Evolutionary conservation across 1,284 basidiomycete genomes (phyloP), one percentile per base, ranked within the genome.

Genomic region (Leucoagaricus sp.): DNA sequence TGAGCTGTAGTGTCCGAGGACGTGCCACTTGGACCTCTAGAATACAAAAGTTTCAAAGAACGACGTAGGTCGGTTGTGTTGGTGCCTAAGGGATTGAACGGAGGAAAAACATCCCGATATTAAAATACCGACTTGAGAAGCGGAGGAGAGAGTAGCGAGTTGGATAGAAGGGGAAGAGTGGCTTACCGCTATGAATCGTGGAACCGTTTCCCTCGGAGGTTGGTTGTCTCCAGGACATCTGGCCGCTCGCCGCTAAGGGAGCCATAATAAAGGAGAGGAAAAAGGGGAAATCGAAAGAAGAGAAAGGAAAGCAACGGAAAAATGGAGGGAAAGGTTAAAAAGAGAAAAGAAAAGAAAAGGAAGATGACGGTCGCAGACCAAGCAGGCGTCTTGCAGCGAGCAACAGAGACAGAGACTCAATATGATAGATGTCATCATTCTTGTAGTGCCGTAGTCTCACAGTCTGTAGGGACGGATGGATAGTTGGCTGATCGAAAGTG

Each of bases 171-270:
- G 19, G 40, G 41, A 44, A 23, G 13, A 19, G 29, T 23, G 17
- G 23, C 50, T 45, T 23, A 52, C 50, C 9, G 28, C 34, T 15
- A 23, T 36, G 15, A 17, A 38, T 38, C 17, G 31, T 29, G 12
- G 44, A 17, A 17, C 19, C 47, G 9, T 48, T 55, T 33, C 33
- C 41, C 28, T 56, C 42, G 33, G 38, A 8, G 15, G 21, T 55
- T 59, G 49, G 55, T 56, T 61, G 66, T 63, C 64, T 58, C 65
- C 64, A 59, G 64, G 64, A 63, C 65, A 59, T 19, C 40, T 29
- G 28, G 54, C 26, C 41, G 29, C 41, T n/a, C n/a, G n/a, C 38
- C 38, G 17, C 29, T 53, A 62, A 41, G 41, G 63, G 64, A 53
- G 61, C 61, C 66, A 66, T 67, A 49, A 57, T 31, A 48, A 63